Conservation (phyloP, 2,329 filamentous ascomycete species). For the Fusarium sp. region DNA sequence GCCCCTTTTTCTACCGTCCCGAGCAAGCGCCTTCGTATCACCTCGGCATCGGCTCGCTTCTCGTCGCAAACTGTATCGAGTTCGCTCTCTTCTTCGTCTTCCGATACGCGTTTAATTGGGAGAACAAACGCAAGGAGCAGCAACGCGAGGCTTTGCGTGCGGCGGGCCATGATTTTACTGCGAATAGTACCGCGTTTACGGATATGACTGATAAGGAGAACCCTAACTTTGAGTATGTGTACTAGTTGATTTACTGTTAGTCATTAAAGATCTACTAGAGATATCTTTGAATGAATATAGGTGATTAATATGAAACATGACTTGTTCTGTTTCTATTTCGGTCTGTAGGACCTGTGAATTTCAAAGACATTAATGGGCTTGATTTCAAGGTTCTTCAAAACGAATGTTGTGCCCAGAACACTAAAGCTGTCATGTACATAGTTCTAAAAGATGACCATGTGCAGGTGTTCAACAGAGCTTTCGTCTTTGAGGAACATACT, state of each 20-base stretch:
- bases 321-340: neutral
- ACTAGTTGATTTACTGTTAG: conserved; percentile 39
- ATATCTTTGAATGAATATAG: too few relatives aligned
- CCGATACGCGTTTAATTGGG: conserved; percentile 54
- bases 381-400: neutral
- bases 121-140: conserved; percentile 57
- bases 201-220: conserved; percentile 60
- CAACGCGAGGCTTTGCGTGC: conserved; percentile 49
- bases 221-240: conserved; percentile 57
- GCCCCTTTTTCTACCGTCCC: conserved; percentile 72
- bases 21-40: conserved; percentile 61
- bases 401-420: neutral
- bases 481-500: neutral
- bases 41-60: conserved; percentile 57
- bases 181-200: conserved; percentile 56
- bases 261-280: neutral
- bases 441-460: neutral
- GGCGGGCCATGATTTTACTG: conserved; percentile 41
- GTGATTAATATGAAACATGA: neutral
- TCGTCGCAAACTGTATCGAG: conserved; percentile 57
- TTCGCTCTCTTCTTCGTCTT: conserved; percentile 55
- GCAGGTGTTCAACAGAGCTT: too few relatives aligned
- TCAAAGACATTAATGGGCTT: neutral
- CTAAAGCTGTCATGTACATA: neutral
- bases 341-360: neutral